These are phyloP conservation scores for Rhizopus microsporus DNA, from an alignment of 371 early-diverging fungal genomes.

Conservation along the genomic window DNA sequence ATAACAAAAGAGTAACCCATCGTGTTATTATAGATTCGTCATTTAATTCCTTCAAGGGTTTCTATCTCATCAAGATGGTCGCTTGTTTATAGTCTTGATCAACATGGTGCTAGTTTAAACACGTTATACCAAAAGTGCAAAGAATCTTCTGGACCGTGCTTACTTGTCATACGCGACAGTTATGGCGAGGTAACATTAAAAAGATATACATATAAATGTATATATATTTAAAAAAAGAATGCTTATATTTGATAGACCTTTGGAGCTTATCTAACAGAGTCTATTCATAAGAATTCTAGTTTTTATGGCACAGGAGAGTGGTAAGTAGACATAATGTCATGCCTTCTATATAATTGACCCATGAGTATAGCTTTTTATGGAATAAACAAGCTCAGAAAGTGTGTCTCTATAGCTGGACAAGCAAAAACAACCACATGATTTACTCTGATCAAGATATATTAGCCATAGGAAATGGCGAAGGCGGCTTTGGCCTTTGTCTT, in stretches of 20 bases:
- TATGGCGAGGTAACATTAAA: slow-evolving; percentile 19
- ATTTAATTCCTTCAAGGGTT: slow-evolving; percentile 27
- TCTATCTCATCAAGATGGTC: slow-evolving; percentile 32
- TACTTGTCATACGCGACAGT: slow-evolving; percentile 32
- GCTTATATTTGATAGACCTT: slow-evolving; percentile 28
- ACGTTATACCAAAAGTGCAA: slow-evolving; percentile 28
- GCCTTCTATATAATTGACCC: not conserved
- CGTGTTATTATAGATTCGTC: slow-evolving; percentile 22
- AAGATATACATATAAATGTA: not conserved
- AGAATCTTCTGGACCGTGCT: slow-evolving; percentile 29
- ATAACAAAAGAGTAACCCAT: not conserved
- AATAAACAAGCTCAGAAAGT: slow-evolving; percentile 18
- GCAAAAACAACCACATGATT: slow-evolving; percentile 34
- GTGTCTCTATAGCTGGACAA: slow-evolving; percentile 36
- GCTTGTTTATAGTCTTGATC: slow-evolving; percentile 40
- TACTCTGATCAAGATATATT: slow-evolving; percentile 32
- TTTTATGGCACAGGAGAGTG: slow-evolving; percentile 52
- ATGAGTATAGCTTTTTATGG: slow-evolving; percentile 34
- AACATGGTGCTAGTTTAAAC: slow-evolving; percentile 40
- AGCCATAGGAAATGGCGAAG: slow-evolving; percentile 41
- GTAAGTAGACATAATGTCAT: slow-evolving; percentile 13
- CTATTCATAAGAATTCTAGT: slow-evolving; percentile 22
- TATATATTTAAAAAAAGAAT: no score
- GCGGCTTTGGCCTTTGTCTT: slow-evolving; percentile 39
- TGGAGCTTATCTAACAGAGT: slow-evolving; percentile 44